phyloP scores from a whole-genome alignment of 75 land plant genomes.

The Picea glauca region DNA sequence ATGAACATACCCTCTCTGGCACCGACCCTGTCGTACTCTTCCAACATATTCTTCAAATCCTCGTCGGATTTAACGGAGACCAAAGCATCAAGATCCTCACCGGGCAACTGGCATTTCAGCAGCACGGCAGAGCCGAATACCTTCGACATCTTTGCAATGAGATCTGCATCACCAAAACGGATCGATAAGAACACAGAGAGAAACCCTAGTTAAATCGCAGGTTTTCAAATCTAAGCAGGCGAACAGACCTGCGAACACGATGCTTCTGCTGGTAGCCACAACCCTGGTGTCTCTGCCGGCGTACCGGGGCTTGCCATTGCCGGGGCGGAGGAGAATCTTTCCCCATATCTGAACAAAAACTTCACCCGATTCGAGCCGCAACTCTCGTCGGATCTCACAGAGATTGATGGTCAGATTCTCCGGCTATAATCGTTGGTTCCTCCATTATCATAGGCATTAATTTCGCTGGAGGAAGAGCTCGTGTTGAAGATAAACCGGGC shows the following conservation, averaged over 20 bases:
- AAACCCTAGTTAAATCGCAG: neutral
- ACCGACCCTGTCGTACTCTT: conserved; percentile 36
- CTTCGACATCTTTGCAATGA: conserved; percentile 49
- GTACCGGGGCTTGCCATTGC: conserved; percentile 81
- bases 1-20: neutral
- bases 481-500: too few species aligned
- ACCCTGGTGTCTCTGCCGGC: conserved; percentile 85
- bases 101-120: conserved; percentile 64
- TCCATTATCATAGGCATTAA: too few species aligned
- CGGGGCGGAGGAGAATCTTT: conserved; percentile 77
- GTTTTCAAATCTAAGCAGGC: neutral
- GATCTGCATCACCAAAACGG: conserved; percentile 22
- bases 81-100: conserved; percentile 66
- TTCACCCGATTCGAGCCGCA: conserved; percentile 30
- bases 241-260: conserved; percentile 17
- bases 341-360: conserved; percentile 89
- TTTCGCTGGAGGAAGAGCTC: too few species aligned
- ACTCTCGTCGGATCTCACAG: conserved; percentile 12
- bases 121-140: conserved; percentile 28
- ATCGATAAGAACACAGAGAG: neutral
- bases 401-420: conserved; percentile 2
- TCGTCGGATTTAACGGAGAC: conserved; percentile 67
- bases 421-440: neutral
- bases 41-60: conserved; percentile 60
- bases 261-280: conserved; percentile 45